Evolutionary conservation across 345 rosid species (phyloP), one percentile per base, ranked within the genome.

Genomic region (Pistacia vera): DNA sequence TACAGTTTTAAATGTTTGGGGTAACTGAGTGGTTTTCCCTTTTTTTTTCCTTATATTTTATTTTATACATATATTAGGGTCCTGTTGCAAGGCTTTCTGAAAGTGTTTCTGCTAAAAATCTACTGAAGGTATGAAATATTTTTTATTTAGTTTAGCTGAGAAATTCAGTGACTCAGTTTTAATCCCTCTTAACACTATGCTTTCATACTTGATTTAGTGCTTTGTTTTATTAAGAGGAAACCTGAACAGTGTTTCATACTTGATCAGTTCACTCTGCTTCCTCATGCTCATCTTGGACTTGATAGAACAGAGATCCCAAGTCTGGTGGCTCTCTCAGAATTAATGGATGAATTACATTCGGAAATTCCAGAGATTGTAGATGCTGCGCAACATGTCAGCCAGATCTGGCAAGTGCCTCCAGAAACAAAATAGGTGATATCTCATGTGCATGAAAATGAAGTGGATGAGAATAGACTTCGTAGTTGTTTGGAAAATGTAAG

Each of bases 211-310:
- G 46, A 41, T 41, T 6, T 56, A 16, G 11, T 35, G 35, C 51
- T 66, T 4, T 59, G 13, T n/a, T 41, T 71, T 59, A 13, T 63
- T 28, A 4, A 56, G 57, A 68, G 30, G 59, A 54, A 52, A 68
- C 13, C 44, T 28, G 30, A 28, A 28, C 30, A 28, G 30, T 28
- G 30, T 28, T 28, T 28, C 30, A 28, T 28, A 28, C 30, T 28
- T 28, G 63, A 48, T 38, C 92, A 93, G 99, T 95, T 95, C 83
- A 92, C 87, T 30, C 81, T 95, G 92, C 98, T 98, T 67, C 99
- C n/a, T n/a, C n/a, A n/a, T n/a, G n/a, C 99, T 70, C 81, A 81
- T 66, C 88, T 90, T 20, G 98, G 99, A 74, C 79, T 90, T 48
- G 97, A 95, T 83, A 90, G 86, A 87, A 88, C 94, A 2, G 75